Conservation (phyloP, 2,329 filamentous ascomycete genomes). For the Epichloe festucae region DNA sequence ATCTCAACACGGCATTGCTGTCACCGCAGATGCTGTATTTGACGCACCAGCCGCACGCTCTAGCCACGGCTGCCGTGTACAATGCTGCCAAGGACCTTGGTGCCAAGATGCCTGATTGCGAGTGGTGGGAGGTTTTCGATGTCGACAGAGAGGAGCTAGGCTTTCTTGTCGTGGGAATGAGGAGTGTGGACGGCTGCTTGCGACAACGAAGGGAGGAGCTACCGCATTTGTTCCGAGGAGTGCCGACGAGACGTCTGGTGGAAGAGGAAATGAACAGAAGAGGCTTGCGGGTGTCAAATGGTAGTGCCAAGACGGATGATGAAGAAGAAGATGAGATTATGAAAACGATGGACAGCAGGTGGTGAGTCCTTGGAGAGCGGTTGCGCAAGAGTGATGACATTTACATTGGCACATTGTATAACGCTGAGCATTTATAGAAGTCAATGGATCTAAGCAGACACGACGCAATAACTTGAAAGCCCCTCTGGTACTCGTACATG, state of each 20-base stretch:
- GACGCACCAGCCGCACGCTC: conserved; percentile 75
- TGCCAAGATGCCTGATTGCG: conserved; percentile 65
- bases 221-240: conserved; percentile 31
- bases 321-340: conserved; percentile 33
- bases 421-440: no score
- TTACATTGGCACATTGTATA: no score
- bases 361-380: neutral
- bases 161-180: conserved; percentile 77
- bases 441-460: no score
- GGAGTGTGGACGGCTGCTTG: conserved; percentile 63
- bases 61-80: conserved; percentile 85
- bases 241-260: conserved; percentile 46
- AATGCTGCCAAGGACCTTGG: conserved; percentile 67
- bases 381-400: no score
- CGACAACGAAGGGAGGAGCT: conserved; percentile 44
- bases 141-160: conserved; percentile 88
- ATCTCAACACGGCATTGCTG: conserved; percentile 76
- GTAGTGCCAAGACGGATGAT: conserved; percentile 17
- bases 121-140: conserved; percentile 99
- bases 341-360: conserved; percentile 23
- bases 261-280: conserved; percentile 46
- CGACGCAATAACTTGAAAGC: no score
- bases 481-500: no score
- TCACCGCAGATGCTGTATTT: conserved; percentile 83
- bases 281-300: conserved; percentile 24